Base-by-base conservation (phyloP, 1,139 yeast genomes). In the Citeromyces hawaiiensis region DNA sequence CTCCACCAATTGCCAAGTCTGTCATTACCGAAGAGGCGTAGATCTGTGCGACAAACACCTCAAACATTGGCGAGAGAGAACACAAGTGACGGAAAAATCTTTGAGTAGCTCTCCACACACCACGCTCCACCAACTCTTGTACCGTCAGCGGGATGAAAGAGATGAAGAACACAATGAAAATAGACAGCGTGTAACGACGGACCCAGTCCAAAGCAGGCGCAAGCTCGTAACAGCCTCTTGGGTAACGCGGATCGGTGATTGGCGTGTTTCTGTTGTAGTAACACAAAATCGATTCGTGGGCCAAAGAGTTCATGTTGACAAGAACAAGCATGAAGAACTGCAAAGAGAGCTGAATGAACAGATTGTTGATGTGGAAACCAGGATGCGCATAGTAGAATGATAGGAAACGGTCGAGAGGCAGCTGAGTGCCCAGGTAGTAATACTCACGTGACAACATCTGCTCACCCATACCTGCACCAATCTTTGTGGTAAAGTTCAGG, bases 401-500 rank as follows among this genome's bases (percentile, higher is more conserved):
- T 33, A 86, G 57, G 53, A 86, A 83, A 40, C 94, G 57, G 52
- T 86, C 95, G 39, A 83, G 62, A 0, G 94, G 88, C 36, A 86
- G 60, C 43, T 72, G 77, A 0, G 91, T 80, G 0, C 96, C 94
- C 45, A 86, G 60, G 52, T 82, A 82, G 53, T 73, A 85, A 52
- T 86, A 83, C 51, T 86, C 96, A 46, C 96, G 63, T 4, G 94
- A 83, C 13, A 86, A 59, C 53, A 83, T 68, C 50, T 86, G 96
- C 52, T 86, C 96, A 0, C 95, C 96, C 96, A 86, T 86, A 1
- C 96, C 96, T 35, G 94, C 88, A 0, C 96, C 96, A 51, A 86
- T 85, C 52, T 86, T 86, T 0, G 91, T 76, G 0, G 94, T 85
- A 54, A 86, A 86, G 50, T 83, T 85, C 44, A 85, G 63, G 39